phyloP scores from a whole-genome alignment of 495 filamentous ascomycete species.

The Lophium mytilinum region DNA sequence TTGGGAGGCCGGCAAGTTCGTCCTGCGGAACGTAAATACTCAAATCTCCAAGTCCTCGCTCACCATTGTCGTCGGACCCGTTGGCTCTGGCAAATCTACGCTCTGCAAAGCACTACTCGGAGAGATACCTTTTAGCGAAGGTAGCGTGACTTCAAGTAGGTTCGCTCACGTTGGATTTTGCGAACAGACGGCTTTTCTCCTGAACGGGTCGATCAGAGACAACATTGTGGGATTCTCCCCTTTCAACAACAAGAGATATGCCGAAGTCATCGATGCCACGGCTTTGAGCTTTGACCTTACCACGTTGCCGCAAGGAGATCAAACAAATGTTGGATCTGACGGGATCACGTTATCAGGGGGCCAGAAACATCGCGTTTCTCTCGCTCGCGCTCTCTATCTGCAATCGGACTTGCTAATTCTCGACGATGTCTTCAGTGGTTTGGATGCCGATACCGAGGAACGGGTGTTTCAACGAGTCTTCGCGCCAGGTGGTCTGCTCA shows the following conservation, averaged over 20 bases:
- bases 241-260: slow-evolving; percentile 45
- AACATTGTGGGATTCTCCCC: slow-evolving; percentile 3
- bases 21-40: slow-evolving; percentile 3
- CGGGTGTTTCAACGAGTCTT: slow-evolving; percentile 59
- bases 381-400: slow-evolving; percentile 51
- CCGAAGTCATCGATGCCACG: slow-evolving; percentile 49
- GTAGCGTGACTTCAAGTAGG: background rate
- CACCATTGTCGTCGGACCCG: slow-evolving; percentile 8
- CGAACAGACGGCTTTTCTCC: slow-evolving; percentile 2
- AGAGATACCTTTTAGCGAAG: slow-evolving; percentile 7
- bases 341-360: slow-evolving; percentile 61
- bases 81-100: slow-evolving; percentile 10
- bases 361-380: slow-evolving; percentile 51
- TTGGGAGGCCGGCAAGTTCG: slow-evolving; percentile 3
- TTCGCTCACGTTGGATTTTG: slow-evolving; percentile 2
- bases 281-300: slow-evolving; percentile 53
- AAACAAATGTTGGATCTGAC: slow-evolving; percentile 71
- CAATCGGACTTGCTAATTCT: slow-evolving; percentile 87
- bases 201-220: slow-evolving; percentile 9
- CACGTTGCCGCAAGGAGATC: slow-evolving; percentile 74
- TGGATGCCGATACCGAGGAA: slow-evolving; percentile 90
- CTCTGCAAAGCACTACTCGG: slow-evolving; percentile 7
- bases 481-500: slow-evolving; percentile 26
- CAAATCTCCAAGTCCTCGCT: background rate
- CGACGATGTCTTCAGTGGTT: slow-evolving; percentile 88